Conservation (phyloP, 139 green algal species). For the Auxenochlorella protothecoides region DNA sequence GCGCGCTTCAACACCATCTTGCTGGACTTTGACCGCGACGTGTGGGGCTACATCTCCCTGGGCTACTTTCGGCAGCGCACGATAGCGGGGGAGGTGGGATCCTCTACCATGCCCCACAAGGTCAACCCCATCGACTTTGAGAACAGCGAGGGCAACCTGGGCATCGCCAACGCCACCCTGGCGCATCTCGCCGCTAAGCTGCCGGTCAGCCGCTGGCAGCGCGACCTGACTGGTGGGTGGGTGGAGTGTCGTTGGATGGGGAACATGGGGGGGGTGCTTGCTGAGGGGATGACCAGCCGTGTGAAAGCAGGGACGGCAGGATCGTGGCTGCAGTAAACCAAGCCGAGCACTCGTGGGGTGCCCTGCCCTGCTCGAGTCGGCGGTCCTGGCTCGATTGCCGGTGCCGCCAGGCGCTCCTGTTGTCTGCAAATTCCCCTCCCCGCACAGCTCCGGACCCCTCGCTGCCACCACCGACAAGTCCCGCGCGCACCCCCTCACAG, state of each 20-base stretch:
- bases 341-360: no score
- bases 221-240: constrained; percentile 59
- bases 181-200: constrained; percentile 90
- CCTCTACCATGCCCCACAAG: constrained; percentile 97
- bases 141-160: constrained; percentile 97
- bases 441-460: no score
- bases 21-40: constrained; percentile 93
- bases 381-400: no score
- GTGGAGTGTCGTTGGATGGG: no score
- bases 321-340: no score
- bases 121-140: constrained; percentile 99
- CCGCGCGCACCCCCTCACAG: constrained; percentile 34
- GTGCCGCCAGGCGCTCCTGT: no score
- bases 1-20: constrained; percentile 94
- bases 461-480: no score
- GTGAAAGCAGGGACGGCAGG: no score
- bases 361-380: no score
- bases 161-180: constrained; percentile 89
- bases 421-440: no score
- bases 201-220: constrained; percentile 83
- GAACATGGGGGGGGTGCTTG: no score
- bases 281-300: no score
- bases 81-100: constrained; percentile 78
- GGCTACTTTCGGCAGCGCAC: constrained; percentile 91
- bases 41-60: constrained; percentile 98